Evolutionary conservation across 2,329 filamentous ascomycete species (phyloP), one percentile per base, ranked within the genome.

Genomic region (Penicillium sp.): DNA sequence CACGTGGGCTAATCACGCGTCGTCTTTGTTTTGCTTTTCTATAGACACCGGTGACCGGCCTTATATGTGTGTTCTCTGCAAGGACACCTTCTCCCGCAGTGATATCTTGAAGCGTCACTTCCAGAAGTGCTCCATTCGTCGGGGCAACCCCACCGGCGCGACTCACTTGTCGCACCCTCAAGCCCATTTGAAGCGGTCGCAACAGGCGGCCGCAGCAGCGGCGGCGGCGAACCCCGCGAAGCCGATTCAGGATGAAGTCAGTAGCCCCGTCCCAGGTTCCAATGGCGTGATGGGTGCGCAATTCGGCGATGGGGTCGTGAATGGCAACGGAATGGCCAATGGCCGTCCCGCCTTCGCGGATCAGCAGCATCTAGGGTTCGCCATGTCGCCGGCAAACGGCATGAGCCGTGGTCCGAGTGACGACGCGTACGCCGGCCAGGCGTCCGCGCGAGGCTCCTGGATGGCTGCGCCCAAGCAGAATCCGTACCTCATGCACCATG

Each of bases 71-170:
- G 87, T 94, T 53, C 77, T 98, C 36, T 98, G 93, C 76, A 89
- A 93, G 67, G 93, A 97, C 69, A 97, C 90, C 21, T 98, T 98
- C 71, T 95, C 88, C 33, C 84, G 93, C 66, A 95, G 89, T 76
- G 93, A 98, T 64, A 97, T 98, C 53, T 74, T 98, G 59, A 98
- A 98, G 77, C 87, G 93, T 52, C 93, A 98, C 72, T 98, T 97
- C 72, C 90, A 96, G 69, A 98, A 98, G 75, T 98, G 93, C 73
- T 96, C 93, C 26, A 88, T 96, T 52, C 84, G 93, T 59, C 84
- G 93, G 63, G 93, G 93, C 43, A 97, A 97, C 70, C 91, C 93
- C 39, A 95, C 89, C 11, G 90, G 90, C 56, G 88, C 88, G 49
- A 95, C 87, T 62, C 93, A 98, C 72, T 71, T 98, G 68, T 94